phyloP scores from a whole-genome alignment of 202 grass and related monocot species.

The Bolboschoenoplectus hybrid region DNA sequence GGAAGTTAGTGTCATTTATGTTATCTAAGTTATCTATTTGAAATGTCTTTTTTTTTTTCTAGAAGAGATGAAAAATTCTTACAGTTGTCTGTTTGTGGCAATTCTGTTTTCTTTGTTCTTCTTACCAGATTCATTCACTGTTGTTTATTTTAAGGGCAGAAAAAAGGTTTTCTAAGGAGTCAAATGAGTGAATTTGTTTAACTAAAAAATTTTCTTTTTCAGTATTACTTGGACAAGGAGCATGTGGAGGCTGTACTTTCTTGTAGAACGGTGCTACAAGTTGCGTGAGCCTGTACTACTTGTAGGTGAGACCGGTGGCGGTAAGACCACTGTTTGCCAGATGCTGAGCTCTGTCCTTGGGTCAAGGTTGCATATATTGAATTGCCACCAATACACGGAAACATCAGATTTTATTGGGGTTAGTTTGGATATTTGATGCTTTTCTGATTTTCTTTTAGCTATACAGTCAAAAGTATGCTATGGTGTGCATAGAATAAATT shows the following conservation, averaged over 20 bases:
- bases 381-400: slow-evolving; percentile 99
- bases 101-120: slow-evolving; percentile 26
- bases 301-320: slow-evolving; percentile 94
- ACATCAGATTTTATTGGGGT: slow-evolving; percentile 98
- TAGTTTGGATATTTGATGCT: slow-evolving; percentile 43
- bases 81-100: slow-evolving; percentile 24
- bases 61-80: not conserved
- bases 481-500: not conserved
- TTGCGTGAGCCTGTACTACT: slow-evolving; percentile 92
- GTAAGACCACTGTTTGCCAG: slow-evolving; percentile 97
- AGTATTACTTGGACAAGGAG: slow-evolving; percentile 98
- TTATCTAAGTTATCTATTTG: slow-evolving; percentile 22
- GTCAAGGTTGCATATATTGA: slow-evolving; percentile 83
- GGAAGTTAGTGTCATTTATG: slow-evolving; percentile 61
- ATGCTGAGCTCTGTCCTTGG: slow-evolving; percentile 70
- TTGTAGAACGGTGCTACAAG: slow-evolving; percentile 86
- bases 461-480: not conserved
- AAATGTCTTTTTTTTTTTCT: not conserved
- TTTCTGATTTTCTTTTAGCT: not conserved
- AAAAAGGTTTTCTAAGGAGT: not conserved
- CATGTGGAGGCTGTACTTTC: slow-evolving; percentile 91
- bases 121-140: not conserved
- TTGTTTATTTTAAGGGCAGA: not conserved
- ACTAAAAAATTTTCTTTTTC: slow-evolving; percentile 33
- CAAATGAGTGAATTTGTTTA: slow-evolving; percentile 13